phyloP scores from a whole-genome alignment of 139 green algal genomes.

The Chlorella sorokiniana region DNA sequence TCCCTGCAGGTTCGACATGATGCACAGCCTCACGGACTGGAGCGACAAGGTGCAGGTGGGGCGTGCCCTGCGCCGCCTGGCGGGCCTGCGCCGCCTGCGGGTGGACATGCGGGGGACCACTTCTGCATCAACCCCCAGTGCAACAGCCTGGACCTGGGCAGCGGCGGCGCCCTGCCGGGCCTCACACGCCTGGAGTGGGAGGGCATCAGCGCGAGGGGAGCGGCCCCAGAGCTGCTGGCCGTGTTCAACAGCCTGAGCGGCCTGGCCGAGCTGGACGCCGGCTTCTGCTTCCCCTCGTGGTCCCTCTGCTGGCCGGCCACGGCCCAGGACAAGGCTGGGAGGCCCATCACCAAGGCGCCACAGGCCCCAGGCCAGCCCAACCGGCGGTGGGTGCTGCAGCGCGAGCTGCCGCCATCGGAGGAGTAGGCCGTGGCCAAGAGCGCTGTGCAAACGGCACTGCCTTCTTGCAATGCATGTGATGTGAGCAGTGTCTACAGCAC shows the following conservation, averaged over 20 bases:
- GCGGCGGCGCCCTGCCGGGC: no score
- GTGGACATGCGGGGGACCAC: no score
- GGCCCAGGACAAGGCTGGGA: background rate
- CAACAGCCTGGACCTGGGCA: no score
- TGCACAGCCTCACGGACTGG: background rate
- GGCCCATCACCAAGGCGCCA: background rate
- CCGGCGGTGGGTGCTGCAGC: background rate
- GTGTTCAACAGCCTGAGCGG: background rate
- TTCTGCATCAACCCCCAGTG: no score
- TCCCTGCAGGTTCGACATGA: no score
- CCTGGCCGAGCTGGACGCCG: background rate
- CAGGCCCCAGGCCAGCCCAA: background rate
- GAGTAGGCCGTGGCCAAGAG: background rate
- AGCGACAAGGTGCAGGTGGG: background rate
- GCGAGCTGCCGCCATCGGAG: background rate
- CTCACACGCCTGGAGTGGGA: background rate
- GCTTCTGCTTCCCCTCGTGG: no score
- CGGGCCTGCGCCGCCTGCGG: background rate
- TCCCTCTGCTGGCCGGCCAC: background rate
- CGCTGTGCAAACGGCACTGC: background rate
- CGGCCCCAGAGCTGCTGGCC: background rate
- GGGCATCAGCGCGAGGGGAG: background rate
- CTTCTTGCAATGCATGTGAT: background rate
- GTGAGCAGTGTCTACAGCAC: background rate
- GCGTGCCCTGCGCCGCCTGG: background rate